phyloP scores from a whole-genome alignment of 345 rosid genomes.

The Populus ilicifolia region DNA sequence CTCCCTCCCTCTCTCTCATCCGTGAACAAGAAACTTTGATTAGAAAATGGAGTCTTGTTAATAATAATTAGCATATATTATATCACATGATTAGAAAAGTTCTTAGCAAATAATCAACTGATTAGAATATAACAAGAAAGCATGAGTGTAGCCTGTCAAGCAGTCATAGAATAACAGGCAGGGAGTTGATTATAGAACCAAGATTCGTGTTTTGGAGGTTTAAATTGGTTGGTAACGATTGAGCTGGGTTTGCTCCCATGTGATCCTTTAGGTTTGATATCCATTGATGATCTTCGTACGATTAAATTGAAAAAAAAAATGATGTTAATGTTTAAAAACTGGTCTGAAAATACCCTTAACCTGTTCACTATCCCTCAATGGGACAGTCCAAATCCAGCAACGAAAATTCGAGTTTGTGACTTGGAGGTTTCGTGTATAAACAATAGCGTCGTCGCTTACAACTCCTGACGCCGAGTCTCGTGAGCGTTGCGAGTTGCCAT shows the following conservation, averaged over 20 bases:
- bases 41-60: background rate
- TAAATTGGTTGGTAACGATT: background rate
- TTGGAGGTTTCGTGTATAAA: background rate
- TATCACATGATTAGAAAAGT: background rate
- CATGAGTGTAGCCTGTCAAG: background rate
- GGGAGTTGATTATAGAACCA: background rate
- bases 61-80: too few relatives aligned
- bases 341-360: too few relatives aligned
- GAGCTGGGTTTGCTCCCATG: too few relatives aligned
- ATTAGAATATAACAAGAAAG: background rate
- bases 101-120: background rate
- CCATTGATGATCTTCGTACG: too few relatives aligned
- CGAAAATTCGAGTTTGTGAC: background rate
- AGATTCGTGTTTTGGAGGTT: background rate
- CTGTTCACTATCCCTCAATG: too few relatives aligned
- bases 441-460: too few relatives aligned
- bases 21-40: background rate
- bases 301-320: too few relatives aligned
- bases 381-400: background rate
- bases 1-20: background rate
- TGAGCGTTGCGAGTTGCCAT: background rate
- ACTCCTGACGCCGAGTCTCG: too few relatives aligned
- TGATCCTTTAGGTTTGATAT: too few relatives aligned
- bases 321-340: too few relatives aligned
- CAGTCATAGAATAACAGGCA: background rate